Conservation (phyloP, 352 stramenopile genomes). For the Pythium phragmitis region DNA sequence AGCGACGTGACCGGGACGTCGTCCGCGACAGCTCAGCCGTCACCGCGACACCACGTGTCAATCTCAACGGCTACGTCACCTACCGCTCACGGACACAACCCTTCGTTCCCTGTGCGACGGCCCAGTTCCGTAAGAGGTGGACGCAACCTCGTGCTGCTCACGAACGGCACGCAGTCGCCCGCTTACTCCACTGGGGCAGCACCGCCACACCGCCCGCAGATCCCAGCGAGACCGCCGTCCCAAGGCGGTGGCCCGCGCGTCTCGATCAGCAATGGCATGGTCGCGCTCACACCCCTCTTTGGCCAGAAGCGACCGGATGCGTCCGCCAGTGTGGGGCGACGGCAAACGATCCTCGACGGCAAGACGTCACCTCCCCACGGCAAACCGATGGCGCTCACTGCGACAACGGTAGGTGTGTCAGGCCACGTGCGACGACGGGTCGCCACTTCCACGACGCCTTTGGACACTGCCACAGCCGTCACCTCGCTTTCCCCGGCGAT, state of each 20-base stretch:
- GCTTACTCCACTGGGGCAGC: neutral
- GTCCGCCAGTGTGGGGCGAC: slow-evolving; percentile 1
- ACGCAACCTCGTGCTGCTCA: slow-evolving; percentile 41
- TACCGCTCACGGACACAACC: neutral
- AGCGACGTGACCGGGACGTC: neutral
- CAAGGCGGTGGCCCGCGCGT: slow-evolving; percentile 18
- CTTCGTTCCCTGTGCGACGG: slow-evolving; percentile 17
- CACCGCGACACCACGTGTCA: neutral
- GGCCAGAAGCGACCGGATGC: slow-evolving; percentile 3
- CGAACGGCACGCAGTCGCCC: neutral
- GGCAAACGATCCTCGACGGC: slow-evolving; percentile 21
- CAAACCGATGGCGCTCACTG: neutral
- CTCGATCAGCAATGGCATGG: slow-evolving; percentile 39
- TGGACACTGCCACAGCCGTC: neutral
- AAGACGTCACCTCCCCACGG: slow-evolving; percentile 7
- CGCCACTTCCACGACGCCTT: neutral
- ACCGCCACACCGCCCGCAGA: neutral
- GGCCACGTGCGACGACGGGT: slow-evolving; percentile 4
- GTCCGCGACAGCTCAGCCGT: neutral
- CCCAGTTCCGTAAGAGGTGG: slow-evolving; percentile 50
- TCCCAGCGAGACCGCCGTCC: slow-evolving; percentile 18
- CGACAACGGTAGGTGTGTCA: neutral
- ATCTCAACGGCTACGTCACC: neutral
- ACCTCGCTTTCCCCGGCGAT: neutral
- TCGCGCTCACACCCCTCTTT: slow-evolving; percentile 33